Evolutionary conservation across 2,329 filamentous ascomycete species (phyloP).

Genomic region (Paramyrothecium sp.): DNA sequence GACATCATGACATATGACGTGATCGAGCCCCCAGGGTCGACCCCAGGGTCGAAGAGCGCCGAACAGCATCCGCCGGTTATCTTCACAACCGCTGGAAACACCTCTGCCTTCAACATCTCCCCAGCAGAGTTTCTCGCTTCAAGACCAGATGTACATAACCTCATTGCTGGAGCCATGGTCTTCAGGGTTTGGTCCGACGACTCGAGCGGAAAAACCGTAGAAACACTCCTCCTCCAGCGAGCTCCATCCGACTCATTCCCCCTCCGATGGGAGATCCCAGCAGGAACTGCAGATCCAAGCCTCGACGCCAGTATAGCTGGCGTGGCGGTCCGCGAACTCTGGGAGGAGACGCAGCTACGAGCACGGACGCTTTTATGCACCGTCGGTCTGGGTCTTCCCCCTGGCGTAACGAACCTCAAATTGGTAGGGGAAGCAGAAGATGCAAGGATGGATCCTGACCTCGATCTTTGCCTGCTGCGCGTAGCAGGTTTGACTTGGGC

Average conservation of each 20-base stretch:
- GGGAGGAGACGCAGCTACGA: conserved; percentile 1
- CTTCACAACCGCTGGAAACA: neutral
- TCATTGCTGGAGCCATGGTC: neutral
- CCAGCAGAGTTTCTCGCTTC: conserved; percentile 1
- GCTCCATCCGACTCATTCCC: neutral
- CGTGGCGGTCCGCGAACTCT: conserved; percentile 1
- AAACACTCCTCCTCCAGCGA: neutral
- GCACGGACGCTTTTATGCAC: neutral
- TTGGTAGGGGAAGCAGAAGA: neutral
- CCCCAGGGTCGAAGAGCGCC: neutral
- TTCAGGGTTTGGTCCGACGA: neutral
- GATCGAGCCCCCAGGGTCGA: no score
- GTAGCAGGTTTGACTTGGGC: neutral
- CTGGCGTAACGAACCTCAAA: neutral
- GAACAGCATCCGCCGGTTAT: neutral
- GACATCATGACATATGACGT: no score
- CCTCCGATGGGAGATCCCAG: neutral
- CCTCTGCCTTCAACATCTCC: neutral
- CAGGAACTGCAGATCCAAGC: neutral
- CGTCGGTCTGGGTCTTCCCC: neutral
- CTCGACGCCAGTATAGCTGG: neutral
- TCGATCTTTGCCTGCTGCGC: neutral
- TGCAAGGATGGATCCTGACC: neutral
- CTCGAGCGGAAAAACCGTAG: neutral
- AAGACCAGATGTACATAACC: neutral